A percentile compares a stretch with the other conserved stretches of the same genome.
phyloP scores from a whole-genome alignment of 208 protist species.

The Tritrichomonas foetus region DNA sequence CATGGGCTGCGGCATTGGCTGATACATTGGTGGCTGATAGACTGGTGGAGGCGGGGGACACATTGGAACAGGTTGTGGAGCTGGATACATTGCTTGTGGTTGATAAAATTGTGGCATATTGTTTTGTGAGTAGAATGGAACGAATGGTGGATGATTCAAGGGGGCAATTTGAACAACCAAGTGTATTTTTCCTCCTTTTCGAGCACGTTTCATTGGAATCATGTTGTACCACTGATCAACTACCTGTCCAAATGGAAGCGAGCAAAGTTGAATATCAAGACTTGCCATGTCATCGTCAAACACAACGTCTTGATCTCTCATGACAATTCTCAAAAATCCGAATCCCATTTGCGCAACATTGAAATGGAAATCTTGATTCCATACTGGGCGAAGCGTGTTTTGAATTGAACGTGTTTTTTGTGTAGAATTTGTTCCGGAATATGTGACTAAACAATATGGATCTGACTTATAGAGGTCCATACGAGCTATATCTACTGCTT shows the following conservation, averaged over 20 bases:
- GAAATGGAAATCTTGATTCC: not conserved
- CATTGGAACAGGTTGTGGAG: too few relatives aligned
- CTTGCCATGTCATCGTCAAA: not conserved
- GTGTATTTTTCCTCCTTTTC: not conserved
- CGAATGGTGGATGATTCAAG: not conserved
- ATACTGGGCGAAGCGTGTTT: not conserved
- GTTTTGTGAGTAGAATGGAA: not conserved
- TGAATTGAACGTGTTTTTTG: not conserved
- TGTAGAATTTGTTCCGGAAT: not conserved
- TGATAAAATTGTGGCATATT: not conserved
- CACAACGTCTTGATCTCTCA: not conserved
- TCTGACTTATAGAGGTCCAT: not conserved
- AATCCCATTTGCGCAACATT: not conserved
- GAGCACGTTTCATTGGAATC: not conserved
- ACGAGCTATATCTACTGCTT: not conserved
- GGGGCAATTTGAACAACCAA: not conserved
- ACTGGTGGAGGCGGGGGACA: too few relatives aligned
- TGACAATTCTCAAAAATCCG: not conserved
- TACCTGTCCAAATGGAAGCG: not conserved
- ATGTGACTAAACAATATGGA: not conserved
- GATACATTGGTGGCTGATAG: too few relatives aligned
- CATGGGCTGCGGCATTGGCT: too few relatives aligned
- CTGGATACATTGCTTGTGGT: too few relatives aligned
- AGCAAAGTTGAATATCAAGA: not conserved
- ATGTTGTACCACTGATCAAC: not conserved